These are phyloP conservation scores for Ramalina peruviana DNA, from an alignment of 495 filamentous ascomycete species.

Conservation along the genomic window DNA sequence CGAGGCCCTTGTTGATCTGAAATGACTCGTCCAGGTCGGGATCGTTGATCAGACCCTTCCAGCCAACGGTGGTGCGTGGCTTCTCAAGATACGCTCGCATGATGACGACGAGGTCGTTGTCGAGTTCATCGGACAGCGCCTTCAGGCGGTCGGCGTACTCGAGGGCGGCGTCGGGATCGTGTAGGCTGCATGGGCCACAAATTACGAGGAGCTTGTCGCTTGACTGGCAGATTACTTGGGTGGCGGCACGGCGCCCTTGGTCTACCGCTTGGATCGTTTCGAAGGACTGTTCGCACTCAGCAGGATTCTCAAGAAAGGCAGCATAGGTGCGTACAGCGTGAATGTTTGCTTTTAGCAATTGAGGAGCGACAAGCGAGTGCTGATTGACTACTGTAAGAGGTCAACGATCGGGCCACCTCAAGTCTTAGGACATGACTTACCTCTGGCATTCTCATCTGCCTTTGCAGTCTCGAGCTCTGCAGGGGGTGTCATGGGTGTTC, in stretches of 20 bases:
- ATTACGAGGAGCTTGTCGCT: slow-evolving; percentile 71
- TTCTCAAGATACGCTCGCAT: slow-evolving; percentile 99
- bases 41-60: slow-evolving; percentile 98
- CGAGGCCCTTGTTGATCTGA: slow-evolving; percentile 94
- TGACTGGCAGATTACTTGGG: slow-evolving; percentile 58
- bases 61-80: slow-evolving; percentile 93
- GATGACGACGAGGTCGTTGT: slow-evolving; percentile 75
- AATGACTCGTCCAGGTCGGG: slow-evolving; percentile 96
- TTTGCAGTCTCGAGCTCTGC: background rate
- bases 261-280: slow-evolving; percentile 68
- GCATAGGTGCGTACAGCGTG: background rate
- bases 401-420: background rate
- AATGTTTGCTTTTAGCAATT: background rate
- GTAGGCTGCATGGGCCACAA: slow-evolving; percentile 89
- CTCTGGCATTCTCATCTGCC: background rate
- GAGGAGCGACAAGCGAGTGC: background rate
- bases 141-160: slow-evolving; percentile 82
- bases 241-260: slow-evolving; percentile 63
- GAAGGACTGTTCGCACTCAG: slow-evolving; percentile 44
- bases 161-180: slow-evolving; percentile 80
- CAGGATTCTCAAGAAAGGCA: background rate
- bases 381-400: background rate
- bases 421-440: background rate
- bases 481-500: too few species aligned
- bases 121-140: slow-evolving; percentile 73